Base-by-base conservation (phyloP, 1,284 basidiomycete genomes). In the Heterobasidion irregulare region DNA sequence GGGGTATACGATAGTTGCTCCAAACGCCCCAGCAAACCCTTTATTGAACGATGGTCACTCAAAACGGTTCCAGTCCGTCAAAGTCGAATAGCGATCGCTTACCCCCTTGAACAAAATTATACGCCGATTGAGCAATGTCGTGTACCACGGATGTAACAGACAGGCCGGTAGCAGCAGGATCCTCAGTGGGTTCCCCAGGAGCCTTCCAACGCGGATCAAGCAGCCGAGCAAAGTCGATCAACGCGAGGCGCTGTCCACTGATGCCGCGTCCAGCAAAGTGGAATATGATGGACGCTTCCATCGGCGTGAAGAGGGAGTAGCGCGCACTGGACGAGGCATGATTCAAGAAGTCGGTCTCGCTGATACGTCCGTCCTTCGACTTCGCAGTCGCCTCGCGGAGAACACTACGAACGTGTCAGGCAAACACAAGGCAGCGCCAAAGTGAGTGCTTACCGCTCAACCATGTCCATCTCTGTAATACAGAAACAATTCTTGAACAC, bases 201-300 rank as follows among this genome's bases (percentile, higher is more conserved):
- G 85, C 76, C 59, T 75, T 78, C 92, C 92, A 94, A 59, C 84
- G 79, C 9, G 91, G 89, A 67, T 97, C 94, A 50, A 98, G 74
- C 34, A 98, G 72, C 64, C 94, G 89, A 16, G 86, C 89, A 70
- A 98, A 98, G 70, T 98, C 94, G 50, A 89, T 71, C 43, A 95
- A 71, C 7, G 91, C 80, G 51, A 97, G 79, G 18, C 93, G 80
- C 61, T 84, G 82, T 49, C 73, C 72, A 6, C 76, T 72, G 52
- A 77, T 73, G 6, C 93, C 94, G 55, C 92, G 83, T 16, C 88
- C 86, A 15, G 92, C 93, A 72, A 97, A 97, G 71, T 98, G 94
- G 75, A 96, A 98, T 64, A 97, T 86, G 64, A 97, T 96, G 56
- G 86, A 85, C 32, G 92, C 93, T 69, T 98, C 94, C 91, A 97